phyloP scores from a whole-genome alignment of 1,139 yeast genomes.

The Candida sanyaensis region DNA sequence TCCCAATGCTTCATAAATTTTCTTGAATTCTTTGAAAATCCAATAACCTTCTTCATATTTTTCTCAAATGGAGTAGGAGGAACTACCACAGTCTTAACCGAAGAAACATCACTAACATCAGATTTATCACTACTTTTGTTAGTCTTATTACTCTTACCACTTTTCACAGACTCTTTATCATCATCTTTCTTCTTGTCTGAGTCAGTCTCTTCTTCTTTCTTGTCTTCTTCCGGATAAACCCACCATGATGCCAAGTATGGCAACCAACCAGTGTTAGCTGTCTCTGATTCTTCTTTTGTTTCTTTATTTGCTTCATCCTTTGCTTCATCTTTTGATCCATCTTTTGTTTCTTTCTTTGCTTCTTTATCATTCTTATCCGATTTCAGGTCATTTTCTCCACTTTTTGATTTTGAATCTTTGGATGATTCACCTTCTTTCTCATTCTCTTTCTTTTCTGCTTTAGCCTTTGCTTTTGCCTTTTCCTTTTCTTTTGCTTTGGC shows the following conservation, averaged over 20 bases:
- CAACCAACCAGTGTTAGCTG: background rate
- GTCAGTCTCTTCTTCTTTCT: conserved; percentile 9
- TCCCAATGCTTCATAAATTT: conserved; percentile 34
- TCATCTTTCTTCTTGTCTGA: background rate
- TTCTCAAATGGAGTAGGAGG: conserved; percentile 9
- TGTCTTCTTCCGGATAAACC: conserved; percentile 3
- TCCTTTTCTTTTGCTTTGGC: conserved; percentile 1
- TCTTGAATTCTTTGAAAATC: conserved; percentile 24
- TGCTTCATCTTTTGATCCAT: background rate
- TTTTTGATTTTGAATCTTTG: background rate
- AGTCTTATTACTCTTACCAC: background rate
- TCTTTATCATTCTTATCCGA: background rate
- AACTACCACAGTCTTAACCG: background rate
- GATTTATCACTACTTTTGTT: background rate
- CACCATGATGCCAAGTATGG: conserved; percentile 2
- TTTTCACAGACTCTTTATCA: background rate
- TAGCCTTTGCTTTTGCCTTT: conserved; percentile 2
- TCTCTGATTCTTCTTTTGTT: background rate
- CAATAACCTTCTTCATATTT: conserved; percentile 17
- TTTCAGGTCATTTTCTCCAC: background rate
- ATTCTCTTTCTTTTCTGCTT: conserved; percentile 4
- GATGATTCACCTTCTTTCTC: conserved; percentile 7
- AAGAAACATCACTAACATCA: background rate
- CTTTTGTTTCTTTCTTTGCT: background rate
- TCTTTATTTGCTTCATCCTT: background rate